Percentiles rank a stretch among this genome's conserved stretches.
These are phyloP conservation scores for Kluyveromyces starmeri DNA, from an alignment of 805 yeast species.

Conservation along the genomic window DNA sequence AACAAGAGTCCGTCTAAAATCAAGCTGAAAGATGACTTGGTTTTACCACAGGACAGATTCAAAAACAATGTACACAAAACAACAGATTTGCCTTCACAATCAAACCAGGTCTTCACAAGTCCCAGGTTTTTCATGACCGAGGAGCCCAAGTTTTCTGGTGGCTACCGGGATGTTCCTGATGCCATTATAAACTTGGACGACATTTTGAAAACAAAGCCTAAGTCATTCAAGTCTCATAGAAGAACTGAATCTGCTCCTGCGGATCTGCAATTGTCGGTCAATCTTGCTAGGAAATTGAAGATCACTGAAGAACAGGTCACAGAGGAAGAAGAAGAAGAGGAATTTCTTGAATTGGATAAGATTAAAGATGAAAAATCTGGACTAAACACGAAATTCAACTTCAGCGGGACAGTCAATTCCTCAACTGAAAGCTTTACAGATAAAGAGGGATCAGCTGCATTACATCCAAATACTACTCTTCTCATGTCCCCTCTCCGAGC, in stretches of 20 bases:
- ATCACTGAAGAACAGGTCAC: conserved; percentile 13
- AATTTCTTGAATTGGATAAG: background rate
- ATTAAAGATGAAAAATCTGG: background rate
- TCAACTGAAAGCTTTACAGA: conserved; percentile 1
- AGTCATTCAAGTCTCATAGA: conserved; percentile 33
- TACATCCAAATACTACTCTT: conserved; percentile 7
- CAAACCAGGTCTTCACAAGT: conserved; percentile 8
- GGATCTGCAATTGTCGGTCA: conserved; percentile 28
- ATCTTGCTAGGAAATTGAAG: conserved; percentile 5
- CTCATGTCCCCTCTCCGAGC: conserved; percentile 17
- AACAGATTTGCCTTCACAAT: no score
- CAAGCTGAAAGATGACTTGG: background rate
- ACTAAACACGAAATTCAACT: background rate
- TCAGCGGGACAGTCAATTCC: background rate
- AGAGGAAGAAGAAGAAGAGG: conserved; percentile 10
- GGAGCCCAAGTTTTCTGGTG: conserved; percentile 25
- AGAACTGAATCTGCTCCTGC: conserved; percentile 53
- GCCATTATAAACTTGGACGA: conserved; percentile 50
- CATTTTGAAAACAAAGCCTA: conserved; percentile 35
- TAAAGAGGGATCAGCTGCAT: background rate
- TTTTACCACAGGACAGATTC: background rate
- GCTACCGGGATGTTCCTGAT: conserved; percentile 36
- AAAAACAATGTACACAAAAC: no score
- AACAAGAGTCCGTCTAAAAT: background rate
- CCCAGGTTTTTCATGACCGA: conserved; percentile 28